Conservation (phyloP, 345 rosid genomes). For the Anastatica hierochuntica region DNA sequence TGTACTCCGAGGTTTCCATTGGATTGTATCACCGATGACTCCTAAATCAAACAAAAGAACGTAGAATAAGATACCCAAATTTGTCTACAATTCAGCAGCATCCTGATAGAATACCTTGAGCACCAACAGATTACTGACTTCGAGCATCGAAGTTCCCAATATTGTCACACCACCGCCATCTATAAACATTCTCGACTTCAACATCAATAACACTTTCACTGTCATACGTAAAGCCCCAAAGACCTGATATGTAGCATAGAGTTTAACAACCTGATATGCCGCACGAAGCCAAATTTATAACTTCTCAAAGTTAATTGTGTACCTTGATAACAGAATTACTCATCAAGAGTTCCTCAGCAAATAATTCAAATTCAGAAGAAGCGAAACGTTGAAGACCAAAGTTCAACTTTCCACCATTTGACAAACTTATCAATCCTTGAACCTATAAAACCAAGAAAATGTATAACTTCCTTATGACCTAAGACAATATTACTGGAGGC, state of each 20-base stretch:
- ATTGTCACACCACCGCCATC: conserved; percentile 80
- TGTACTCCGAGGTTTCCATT: conserved; percentile 31
- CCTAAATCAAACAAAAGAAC: conserved; percentile 10
- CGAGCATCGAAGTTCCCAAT: conserved; percentile 81
- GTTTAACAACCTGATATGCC: conserved; percentile 3
- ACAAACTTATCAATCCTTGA: conserved; percentile 77
- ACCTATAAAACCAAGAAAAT: conserved; percentile 35
- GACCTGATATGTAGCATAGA: conserved; percentile 40
- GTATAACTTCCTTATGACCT: too few relatives aligned
- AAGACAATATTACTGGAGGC: too few relatives aligned
- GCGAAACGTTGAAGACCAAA: conserved; percentile 85
- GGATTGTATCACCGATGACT: conserved; percentile 27
- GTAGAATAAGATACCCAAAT: neutral
- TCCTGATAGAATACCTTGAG: conserved; percentile 54
- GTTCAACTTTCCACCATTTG: conserved; percentile 59
- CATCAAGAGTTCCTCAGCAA: conserved; percentile 90
- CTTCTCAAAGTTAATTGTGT: neutral
- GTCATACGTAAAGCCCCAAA: conserved; percentile 97
- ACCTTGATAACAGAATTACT: conserved; percentile 83
- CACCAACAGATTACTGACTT: conserved; percentile 83
- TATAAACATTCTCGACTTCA: conserved; percentile 84
- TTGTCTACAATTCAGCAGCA: neutral
- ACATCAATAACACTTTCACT: conserved; percentile 92
- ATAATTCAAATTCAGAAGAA: conserved; percentile 83
- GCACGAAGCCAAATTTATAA: neutral